phyloP scores from a whole-genome alignment of 2,329 filamentous ascomycete species.

The Chaetothyriales sp. region DNA sequence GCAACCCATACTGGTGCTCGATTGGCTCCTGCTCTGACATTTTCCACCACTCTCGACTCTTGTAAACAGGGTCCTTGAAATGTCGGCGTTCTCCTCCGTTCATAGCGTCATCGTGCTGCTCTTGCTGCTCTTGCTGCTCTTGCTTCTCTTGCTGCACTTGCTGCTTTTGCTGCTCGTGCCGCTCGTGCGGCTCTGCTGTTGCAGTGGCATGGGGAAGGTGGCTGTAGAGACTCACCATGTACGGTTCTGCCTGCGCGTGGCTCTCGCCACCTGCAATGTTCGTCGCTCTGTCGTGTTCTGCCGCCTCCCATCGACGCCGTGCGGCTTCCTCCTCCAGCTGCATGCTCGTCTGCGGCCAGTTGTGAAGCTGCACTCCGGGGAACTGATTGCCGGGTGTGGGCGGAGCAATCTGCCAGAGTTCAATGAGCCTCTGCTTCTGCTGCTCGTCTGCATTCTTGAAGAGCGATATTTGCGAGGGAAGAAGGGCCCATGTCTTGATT shows the following conservation, averaged over 20 bases:
- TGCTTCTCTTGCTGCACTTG: no score
- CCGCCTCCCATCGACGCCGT: slow-evolving; percentile 44
- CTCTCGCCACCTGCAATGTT: slow-evolving; percentile 21
- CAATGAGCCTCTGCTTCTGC: slow-evolving; percentile 61
- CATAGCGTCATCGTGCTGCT: slow-evolving; percentile 9
- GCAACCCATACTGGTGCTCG: slow-evolving; percentile 28
- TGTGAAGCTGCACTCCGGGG: slow-evolving; percentile 43
- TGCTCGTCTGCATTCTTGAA: slow-evolving; percentile 61
- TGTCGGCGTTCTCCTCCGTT: slow-evolving; percentile 20
- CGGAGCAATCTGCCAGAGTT: slow-evolving; percentile 74
- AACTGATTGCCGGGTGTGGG: slow-evolving; percentile 46
- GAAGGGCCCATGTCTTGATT: slow-evolving; percentile 56
- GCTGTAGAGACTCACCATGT: slow-evolving; percentile 73
- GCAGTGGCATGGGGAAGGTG: slow-evolving; percentile 35
- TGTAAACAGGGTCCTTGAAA: slow-evolving; percentile 30
- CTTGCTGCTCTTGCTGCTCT: slow-evolving; percentile 51
- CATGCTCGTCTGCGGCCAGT: slow-evolving; percentile 43
- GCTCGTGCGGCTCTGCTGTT: slow-evolving; percentile 45
- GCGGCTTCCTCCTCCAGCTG: slow-evolving; percentile 43
- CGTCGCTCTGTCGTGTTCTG: slow-evolving; percentile 33
- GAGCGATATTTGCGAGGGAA: slow-evolving; percentile 61
- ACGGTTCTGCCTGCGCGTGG: slow-evolving; percentile 55
- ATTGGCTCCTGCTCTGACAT: slow-evolving; percentile 19
- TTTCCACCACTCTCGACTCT: slow-evolving; percentile 27
- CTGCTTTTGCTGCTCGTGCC: no score